phyloP scores from a whole-genome alignment of 805 yeast species.

The Starmerella bombi region DNA sequence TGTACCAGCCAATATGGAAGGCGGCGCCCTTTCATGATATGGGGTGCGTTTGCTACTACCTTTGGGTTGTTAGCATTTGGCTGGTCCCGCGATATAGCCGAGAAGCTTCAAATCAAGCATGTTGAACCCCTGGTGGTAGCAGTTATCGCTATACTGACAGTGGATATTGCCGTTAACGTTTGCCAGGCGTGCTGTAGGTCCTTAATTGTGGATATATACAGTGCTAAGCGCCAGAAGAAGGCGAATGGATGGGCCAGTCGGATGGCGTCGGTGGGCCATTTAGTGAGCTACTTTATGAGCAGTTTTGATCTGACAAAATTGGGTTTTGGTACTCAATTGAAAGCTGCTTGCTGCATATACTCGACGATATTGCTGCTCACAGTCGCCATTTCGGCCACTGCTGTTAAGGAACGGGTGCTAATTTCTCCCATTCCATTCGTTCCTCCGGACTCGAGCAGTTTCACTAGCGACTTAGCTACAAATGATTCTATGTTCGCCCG shows the following conservation, averaged over 20 bases:
- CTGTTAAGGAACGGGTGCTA: constrained; percentile 40
- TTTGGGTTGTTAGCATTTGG: constrained; percentile 33
- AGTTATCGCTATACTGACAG: constrained; percentile 36
- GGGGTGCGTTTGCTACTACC: constrained; percentile 40
- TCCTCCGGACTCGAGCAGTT: background rate
- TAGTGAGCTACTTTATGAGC: constrained; percentile 43
- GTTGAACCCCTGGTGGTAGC: constrained; percentile 23
- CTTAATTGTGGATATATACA: constrained; percentile 47
- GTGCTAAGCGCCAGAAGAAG: constrained; percentile 41
- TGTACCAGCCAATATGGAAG: constrained; percentile 32
- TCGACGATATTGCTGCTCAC: constrained; percentile 31
- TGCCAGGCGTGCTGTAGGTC: constrained; percentile 53
- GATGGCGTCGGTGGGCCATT: constrained; percentile 47
- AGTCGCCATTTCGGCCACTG: constrained; percentile 32
- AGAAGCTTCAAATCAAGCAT: constrained; percentile 27
- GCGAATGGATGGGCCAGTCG: constrained; percentile 60
- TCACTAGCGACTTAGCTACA: background rate
- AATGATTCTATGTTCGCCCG: background rate
- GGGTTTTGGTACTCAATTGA: constrained; percentile 40
- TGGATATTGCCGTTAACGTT: constrained; percentile 45
- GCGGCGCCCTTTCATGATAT: constrained; percentile 43
- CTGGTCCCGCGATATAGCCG: constrained; percentile 33
- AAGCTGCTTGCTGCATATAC: constrained; percentile 36
- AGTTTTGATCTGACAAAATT: constrained; percentile 34
- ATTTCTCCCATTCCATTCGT: constrained; percentile 11